These are phyloP conservation scores for Ganoderma sinense DNA, from an alignment of 1,284 basidiomycete genomes.

Conservation along the genomic window DNA sequence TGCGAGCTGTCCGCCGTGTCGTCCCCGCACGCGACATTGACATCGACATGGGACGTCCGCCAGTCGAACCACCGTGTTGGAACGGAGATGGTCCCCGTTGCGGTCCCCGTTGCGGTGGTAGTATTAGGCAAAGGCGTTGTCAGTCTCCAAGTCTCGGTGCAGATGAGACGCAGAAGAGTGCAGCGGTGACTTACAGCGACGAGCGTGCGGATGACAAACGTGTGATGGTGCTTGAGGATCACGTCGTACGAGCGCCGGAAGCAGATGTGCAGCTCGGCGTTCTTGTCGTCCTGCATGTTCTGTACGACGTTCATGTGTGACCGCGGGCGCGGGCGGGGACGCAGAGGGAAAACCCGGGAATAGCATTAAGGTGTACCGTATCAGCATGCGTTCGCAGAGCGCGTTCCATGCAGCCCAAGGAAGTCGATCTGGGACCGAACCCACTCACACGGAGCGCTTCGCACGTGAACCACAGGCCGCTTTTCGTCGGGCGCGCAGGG, in stretches of 20 bases:
- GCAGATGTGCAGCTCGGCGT: constrained; percentile 80
- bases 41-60: background rate
- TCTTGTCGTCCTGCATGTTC: constrained; percentile 74
- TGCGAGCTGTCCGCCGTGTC: constrained; percentile 68
- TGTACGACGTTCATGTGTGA: constrained; percentile 6
- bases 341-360: background rate
- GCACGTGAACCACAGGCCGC: constrained; percentile 87
- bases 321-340: background rate
- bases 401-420: constrained; percentile 18
- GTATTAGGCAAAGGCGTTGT: background rate
- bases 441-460: constrained; percentile 67
- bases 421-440: constrained; percentile 5
- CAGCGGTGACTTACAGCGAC: constrained; percentile 71
- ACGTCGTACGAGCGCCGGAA: constrained; percentile 91
- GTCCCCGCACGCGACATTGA: background rate
- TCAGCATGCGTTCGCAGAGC: constrained; percentile 17
- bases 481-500: constrained; percentile 51
- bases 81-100: background rate
- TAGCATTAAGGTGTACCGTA: constrained; percentile 12
- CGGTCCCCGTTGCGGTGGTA: too few species aligned
- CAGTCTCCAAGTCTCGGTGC: background rate
- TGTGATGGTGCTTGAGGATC: constrained; percentile 85
- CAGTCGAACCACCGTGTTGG: background rate
- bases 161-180: background rate
- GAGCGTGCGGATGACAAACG: constrained; percentile 84